phyloP scores from a whole-genome alignment of 2,329 filamentous ascomycete genomes.

The Colletotrichum sp. region DNA sequence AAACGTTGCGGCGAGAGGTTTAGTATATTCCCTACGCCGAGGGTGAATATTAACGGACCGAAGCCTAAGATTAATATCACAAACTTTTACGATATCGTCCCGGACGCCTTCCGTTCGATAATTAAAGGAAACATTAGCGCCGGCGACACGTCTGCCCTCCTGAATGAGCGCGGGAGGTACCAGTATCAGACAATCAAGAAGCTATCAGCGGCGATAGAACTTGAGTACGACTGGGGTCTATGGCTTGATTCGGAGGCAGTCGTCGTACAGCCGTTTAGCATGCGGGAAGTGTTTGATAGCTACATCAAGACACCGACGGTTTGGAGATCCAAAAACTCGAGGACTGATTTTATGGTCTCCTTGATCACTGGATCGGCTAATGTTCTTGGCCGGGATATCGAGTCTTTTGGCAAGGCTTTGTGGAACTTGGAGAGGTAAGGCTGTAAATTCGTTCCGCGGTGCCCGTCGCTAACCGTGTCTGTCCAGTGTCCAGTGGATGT shows the following conservation, averaged over 20 bases:
- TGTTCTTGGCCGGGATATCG: not conserved
- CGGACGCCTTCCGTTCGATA: not conserved
- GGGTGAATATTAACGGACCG: not conserved
- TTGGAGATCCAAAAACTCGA: not conserved
- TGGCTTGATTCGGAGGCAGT: constrained; percentile 12
- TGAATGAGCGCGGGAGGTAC: not conserved
- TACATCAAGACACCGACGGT: not conserved
- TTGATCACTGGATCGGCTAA: not conserved
- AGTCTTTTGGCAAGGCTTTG: not conserved
- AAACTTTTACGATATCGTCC: constrained; percentile 8
- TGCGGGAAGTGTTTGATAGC: not conserved
- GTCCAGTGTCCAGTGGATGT: not conserved
- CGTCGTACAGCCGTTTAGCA: constrained; percentile 6
- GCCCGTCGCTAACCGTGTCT: not conserved
- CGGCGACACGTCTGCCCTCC: not conserved
- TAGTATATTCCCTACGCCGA: not conserved
- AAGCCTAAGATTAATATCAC: not conserved
- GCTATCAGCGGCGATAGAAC: not conserved
- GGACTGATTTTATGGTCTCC: not conserved
- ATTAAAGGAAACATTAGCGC: not conserved
- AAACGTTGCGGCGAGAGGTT: not conserved
- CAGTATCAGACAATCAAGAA: constrained; percentile 17
- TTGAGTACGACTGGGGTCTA: constrained; percentile 8
- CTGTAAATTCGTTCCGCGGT: not conserved
- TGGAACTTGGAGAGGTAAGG: constrained; percentile 9